Conservation (phyloP, 176 grass and related monocot genomes). For the Eragrostis nindensis region DNA sequence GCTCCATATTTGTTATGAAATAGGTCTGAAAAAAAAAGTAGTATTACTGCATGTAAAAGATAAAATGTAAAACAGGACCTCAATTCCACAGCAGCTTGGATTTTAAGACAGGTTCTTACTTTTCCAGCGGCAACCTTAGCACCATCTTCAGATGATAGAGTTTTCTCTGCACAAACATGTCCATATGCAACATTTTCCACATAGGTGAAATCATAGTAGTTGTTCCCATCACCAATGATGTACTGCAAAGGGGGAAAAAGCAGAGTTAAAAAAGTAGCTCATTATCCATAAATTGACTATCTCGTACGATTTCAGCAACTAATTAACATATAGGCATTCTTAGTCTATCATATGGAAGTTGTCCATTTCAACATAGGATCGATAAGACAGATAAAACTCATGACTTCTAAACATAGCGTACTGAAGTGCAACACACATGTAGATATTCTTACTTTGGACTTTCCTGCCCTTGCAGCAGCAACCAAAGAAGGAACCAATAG, state of each 20-base stretch:
- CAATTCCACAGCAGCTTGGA: slow-evolving; percentile 73
- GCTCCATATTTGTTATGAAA: slow-evolving; percentile 95
- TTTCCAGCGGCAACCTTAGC: slow-evolving; percentile 87
- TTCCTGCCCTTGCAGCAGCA: slow-evolving; percentile 89
- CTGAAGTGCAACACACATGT: slow-evolving; percentile 21
- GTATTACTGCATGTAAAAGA: slow-evolving; percentile 16
- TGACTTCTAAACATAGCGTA: slow-evolving; percentile 24
- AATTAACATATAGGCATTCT: neutral
- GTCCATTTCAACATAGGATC: slow-evolving; percentile 12
- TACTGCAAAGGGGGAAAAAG: slow-evolving; percentile 49
- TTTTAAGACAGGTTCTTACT: slow-evolving; percentile 52
- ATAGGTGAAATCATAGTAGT: slow-evolving; percentile 93
- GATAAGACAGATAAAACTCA: neutral
- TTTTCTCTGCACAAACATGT: slow-evolving; percentile 90
- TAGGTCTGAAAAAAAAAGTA: slow-evolving; percentile 63
- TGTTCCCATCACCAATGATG: slow-evolving; percentile 97
- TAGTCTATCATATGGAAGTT: neutral
- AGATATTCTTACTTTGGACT: slow-evolving; percentile 75
- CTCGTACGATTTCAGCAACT: slow-evolving; percentile 12
- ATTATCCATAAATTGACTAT: neutral
- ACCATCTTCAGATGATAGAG: slow-evolving; percentile 76
- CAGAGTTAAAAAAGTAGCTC: neutral
- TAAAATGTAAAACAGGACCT: slow-evolving; percentile 26
- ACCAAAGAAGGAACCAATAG: slow-evolving; percentile 90
- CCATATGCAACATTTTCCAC: slow-evolving; percentile 98